Evolutionary conservation across 441 rosid genomes (phyloP), one percentile per base, ranked within the genome.

Genomic region (Bruguiera hainesii): DNA sequence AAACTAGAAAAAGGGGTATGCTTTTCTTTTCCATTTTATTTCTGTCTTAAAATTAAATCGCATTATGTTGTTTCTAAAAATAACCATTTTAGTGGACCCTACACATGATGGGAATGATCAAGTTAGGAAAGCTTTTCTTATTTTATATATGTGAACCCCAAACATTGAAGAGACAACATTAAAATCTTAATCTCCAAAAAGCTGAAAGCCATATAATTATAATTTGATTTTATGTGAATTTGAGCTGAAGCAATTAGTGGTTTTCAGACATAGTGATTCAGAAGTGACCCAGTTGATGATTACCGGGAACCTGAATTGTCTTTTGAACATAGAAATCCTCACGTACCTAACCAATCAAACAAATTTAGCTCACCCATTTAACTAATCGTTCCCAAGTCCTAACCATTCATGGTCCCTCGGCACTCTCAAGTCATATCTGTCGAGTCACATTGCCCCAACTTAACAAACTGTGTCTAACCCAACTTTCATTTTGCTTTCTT

Each of bases 1-100:
- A 63, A 68, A 51, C 74, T 7, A 56, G 64, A 42, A 57, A 30
- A 29, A 73, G 65, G 71, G 85, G 91, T 79, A 67, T 64, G 68
- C 25, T 25, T 71, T 62, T 61, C 53, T 63, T 52, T 72, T 76
- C 50, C 21, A 35, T 64, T 23, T 66, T 51, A 16, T 37, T 18
- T 35, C 26, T 29, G 20, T 16, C 23, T 60, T 16, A 13, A 52
- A 28, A 42, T 50, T 31, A 25, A 33, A 39, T 3, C 5, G 16
- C 51, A 23, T 55, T 21, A 53, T 25, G 20, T 49, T 2, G 10
- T 35, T 56, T 62, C 72, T 37, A 66, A 66, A 68, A 55, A 53
- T 68, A 67, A 61, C 70, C 70, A 59, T 68, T 63, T 58, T 61
- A 59, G 67, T 61, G 73, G 77, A 73, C 72, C 65, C 61, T 80